Evolutionary conservation across 2,329 filamentous ascomycete species (phyloP), one percentile per base, ranked within the genome.

Genomic region (Cryphonectria naterciae): DNA sequence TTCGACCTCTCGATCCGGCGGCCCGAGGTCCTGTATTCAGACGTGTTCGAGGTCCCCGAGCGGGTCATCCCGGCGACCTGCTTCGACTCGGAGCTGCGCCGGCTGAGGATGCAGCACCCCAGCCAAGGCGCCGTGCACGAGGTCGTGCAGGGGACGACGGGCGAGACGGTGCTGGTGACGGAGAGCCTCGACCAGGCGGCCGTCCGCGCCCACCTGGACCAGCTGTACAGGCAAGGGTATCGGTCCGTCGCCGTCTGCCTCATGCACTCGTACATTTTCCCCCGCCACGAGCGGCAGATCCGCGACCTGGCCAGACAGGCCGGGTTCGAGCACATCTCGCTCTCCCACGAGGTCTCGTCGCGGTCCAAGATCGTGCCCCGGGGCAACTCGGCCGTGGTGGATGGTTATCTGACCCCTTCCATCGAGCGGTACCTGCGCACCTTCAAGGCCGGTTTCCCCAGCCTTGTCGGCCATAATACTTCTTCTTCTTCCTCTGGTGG

Each of bases 321-420:
- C 74, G 93, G 94, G 1, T 94, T 95, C 76, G 82, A 89, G 70
- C 93, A 96, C 79, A 91, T 96, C 72, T 93, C 91, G 66, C 83
- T 94, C 32, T 92, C 90, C 72, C 91, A 93, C 75, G 88, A 92
- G 78, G 84, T 93, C 60, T 93, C 93, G 91, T 92, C 91, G 6
- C 93, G 93, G 91, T 93, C 93, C 79, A 93, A 93, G 78, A 82
- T 93, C 32, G 88, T 93, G 0, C 89, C 91, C 6, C 82, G 91
- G 75, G 89, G 89, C 2, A 93, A 90, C 0, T 92, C 90, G 37
- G 91, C 91, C 1, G 92, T 90, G 74, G 91, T 91, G 17, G 91
- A 93, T 79, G 91, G 91, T 10, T 93, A 93, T 76, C 83, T 93
- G 7, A 93, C 91, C 0, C 91, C 91, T 0, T 88, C 90, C 1